Conservation (phyloP, 306 rosid species). For the Benincasa hispida region DNA sequence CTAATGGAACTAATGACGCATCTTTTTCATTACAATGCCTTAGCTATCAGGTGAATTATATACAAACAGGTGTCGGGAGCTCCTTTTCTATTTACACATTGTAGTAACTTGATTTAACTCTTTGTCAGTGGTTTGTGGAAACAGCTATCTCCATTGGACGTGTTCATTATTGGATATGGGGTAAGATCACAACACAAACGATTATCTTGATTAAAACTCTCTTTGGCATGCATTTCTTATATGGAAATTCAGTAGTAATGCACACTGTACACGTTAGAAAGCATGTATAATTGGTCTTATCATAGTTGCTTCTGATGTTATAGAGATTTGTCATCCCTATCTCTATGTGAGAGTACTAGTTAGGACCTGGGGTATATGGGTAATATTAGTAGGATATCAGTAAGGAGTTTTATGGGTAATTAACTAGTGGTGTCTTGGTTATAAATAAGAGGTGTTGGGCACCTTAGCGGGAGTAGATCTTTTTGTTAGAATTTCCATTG, state of each 20-base stretch:
- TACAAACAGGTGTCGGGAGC: background rate
- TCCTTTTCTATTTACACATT: slow-evolving; percentile 9
- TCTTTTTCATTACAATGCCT: slow-evolving; percentile 73
- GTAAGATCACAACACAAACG: slow-evolving; percentile 31
- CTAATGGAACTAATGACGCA: slow-evolving; percentile 80
- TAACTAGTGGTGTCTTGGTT: no score
- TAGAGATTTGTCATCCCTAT: background rate
- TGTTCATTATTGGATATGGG: slow-evolving; percentile 90
- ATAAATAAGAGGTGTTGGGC: no score
- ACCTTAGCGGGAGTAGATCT: no score
- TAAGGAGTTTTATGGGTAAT: no score
- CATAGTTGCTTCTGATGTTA: background rate
- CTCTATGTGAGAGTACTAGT: no score
- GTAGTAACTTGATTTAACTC: slow-evolving; percentile 8
- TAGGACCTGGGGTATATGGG: no score
- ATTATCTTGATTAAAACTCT: background rate
- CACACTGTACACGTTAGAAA: no score
- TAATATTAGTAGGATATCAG: no score
- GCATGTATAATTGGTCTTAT: background rate
- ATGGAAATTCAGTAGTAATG: background rate
- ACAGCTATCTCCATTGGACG: slow-evolving; percentile 62
- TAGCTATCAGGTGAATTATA: slow-evolving; percentile 62
- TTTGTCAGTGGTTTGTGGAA: slow-evolving; percentile 59
- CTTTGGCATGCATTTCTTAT: background rate
- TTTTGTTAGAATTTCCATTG: no score